These are phyloP conservation scores for Pseudozyma thailandica DNA, from an alignment of 1,284 basidiomycete species.

Conservation along the genomic window DNA sequence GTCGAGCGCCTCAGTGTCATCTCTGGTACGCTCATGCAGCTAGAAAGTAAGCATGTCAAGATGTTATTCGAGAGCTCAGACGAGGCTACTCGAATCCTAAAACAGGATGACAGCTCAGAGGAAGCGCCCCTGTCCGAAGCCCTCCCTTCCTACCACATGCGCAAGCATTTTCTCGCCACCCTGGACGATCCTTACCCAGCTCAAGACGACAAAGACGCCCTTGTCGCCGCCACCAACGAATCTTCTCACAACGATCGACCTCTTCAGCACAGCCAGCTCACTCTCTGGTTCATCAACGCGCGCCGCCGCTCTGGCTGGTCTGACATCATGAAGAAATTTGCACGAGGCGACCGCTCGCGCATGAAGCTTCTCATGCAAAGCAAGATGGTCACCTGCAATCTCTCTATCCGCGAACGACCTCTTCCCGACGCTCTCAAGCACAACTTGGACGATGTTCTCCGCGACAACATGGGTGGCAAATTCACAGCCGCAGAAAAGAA, in stretches of 20 bases:
- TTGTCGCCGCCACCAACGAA: conserved; percentile 50
- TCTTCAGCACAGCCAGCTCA: conserved; percentile 40
- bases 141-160: conserved; percentile 43
- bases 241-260: conserved; percentile 1
- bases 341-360: conserved; percentile 29
- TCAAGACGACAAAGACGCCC: conserved; percentile 41
- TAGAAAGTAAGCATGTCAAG: too few relatives aligned
- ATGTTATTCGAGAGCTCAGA: too few relatives aligned
- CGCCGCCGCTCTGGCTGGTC: conserved; percentile 65
- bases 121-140: conserved; percentile 24
- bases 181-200: conserved; percentile 57
- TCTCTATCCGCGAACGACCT: not conserved
- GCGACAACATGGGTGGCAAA: conserved; percentile 17
- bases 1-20: too few relatives aligned
- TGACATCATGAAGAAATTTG: conserved; percentile 50
- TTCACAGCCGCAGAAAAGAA: conserved; percentile 24
- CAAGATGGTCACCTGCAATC: conserved; percentile 23
- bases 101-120: too few relatives aligned
- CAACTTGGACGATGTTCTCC: conserved; percentile 22
- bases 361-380: conserved; percentile 31
- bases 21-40: too few relatives aligned
- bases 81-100: too few relatives aligned
- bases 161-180: conserved; percentile 55
- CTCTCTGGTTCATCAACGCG: conserved; percentile 66
- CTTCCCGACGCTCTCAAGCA: not conserved